Percentiles rank a stretch among this genome's conserved stretches.
phyloP scores from a whole-genome alignment of 345 rosid species.

The Aquilaria yunnanensis region DNA sequence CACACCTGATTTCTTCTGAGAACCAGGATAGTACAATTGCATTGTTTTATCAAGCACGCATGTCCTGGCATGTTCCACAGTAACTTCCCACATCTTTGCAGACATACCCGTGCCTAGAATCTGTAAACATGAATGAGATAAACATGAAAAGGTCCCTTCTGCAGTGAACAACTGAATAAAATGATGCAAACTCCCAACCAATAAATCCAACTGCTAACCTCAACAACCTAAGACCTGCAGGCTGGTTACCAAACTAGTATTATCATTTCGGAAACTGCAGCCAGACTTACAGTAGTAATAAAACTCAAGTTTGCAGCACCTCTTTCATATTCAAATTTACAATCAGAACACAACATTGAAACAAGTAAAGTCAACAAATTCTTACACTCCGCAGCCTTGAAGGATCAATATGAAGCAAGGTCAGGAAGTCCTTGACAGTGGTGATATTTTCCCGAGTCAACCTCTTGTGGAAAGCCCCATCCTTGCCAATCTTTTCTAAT shows the following conservation, averaged over 20 bases:
- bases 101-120: constrained; percentile 98
- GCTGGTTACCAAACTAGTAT: constrained; percentile 10
- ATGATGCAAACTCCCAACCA: background rate
- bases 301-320: background rate
- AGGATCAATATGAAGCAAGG: constrained; percentile 54
- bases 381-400: constrained; percentile 73
- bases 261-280: background rate
- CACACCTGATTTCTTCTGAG: constrained; percentile 69
- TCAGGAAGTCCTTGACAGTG: constrained; percentile 82
- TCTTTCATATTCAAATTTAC: background rate
- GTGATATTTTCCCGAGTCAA: constrained; percentile 58
- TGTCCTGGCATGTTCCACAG: constrained; percentile 79
- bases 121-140: constrained; percentile 30
- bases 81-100: constrained; percentile 97
- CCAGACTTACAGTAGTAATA: background rate
- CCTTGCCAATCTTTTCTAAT: constrained; percentile 97
- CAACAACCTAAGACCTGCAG: no score
- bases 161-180: background rate
- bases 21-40: constrained; percentile 48
- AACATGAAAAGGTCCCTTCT: no score
- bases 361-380: constrained; percentile 9
- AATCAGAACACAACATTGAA: background rate
- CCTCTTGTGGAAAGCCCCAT: constrained; percentile 96
- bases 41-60: constrained; percentile 70
- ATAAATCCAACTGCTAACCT: background rate